Evolutionary conservation across 768 basidiomycete species (phyloP), one percentile per base, ranked within the genome.

Genomic region (Lactarius psammicola): DNA sequence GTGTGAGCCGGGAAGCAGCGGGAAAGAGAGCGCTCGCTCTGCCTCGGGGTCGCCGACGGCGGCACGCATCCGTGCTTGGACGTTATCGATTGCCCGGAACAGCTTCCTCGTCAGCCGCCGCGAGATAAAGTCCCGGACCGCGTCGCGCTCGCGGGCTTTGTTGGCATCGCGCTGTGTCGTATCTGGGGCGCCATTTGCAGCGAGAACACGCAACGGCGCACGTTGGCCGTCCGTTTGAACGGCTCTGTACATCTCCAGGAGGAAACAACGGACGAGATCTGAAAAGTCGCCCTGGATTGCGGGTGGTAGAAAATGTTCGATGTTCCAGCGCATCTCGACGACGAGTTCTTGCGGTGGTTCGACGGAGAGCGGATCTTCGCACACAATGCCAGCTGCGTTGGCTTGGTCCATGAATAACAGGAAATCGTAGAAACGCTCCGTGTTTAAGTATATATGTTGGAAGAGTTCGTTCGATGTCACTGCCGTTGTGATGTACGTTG

Each of bases 401-500:
- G 94, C 92, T 15, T 87, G 82, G 76, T 99, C 97, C 94, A 98
- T 94, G 83, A 93, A 96, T 31, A 98, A 79, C 10, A 98, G 78
- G 73, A 92, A 94, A 77, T 98, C 94, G 78, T 95, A 99, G 78
- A 90, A 97, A 5, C 89, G 84, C 31, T 91, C 87, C 23, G 94
- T 90, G 54, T 89, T 82, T 65, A 99, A 83, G 73, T 89, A 89
- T 33, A 98, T 81, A 67, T 97, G 94, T 71, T 95, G 90, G 81
- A 99, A 99, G 17, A 99, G 82, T 68, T 98, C 96, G 72, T 98
- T 90, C 4, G 93, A 89, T 30, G 89, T 96, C 68, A 96, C 92
- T 1, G 97, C 97, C 0, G 91, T 89, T 31, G 89, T 88, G 73
- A 98, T 89, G 76, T 98, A 98, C 18, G 91, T 95, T 1, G 95